Evolutionary conservation across 2,329 filamentous ascomycete species (phyloP).

Genomic region (Pseudocercospora cruenta): DNA sequence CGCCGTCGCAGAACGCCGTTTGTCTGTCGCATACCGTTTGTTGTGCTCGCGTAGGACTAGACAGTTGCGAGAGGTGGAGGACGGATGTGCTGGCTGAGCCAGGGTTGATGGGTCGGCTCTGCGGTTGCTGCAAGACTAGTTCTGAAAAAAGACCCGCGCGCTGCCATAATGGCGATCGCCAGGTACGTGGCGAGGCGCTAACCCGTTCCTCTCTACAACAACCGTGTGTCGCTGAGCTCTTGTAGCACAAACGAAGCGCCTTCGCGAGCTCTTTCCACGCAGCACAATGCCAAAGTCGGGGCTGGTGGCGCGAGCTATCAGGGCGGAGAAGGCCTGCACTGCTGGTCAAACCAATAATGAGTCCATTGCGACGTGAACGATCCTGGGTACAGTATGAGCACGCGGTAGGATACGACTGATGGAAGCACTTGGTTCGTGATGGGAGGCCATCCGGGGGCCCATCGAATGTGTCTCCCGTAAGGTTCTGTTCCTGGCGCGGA

Average conservation of each 20-base stretch:
- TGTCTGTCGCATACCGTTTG: not conserved
- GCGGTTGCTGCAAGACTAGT: constrained; percentile 1
- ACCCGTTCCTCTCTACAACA: not conserved
- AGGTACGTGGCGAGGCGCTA: constrained; percentile 3
- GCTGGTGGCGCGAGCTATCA: not conserved
- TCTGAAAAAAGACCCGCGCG: not conserved
- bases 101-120: not conserved
- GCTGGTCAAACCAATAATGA: not conserved
- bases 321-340: not conserved
- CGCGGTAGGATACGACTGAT: not conserved
- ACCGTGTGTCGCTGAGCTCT: too few species aligned
- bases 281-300: not conserved
- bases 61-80: not conserved
- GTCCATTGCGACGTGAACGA: too few species aligned
- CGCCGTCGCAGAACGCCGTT: not conserved
- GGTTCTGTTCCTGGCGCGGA: not conserved
- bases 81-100: not conserved
- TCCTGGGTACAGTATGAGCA: too few species aligned
- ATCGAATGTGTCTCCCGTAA: not conserved
- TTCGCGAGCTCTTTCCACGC: not conserved
- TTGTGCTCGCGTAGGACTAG: not conserved
- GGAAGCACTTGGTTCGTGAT: not conserved
- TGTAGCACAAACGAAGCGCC: not conserved
- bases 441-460: not conserved
- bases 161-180: not conserved